phyloP scores from a whole-genome alignment of 2,329 filamentous ascomycete species.

The Rhexocercosporidium sp. region DNA sequence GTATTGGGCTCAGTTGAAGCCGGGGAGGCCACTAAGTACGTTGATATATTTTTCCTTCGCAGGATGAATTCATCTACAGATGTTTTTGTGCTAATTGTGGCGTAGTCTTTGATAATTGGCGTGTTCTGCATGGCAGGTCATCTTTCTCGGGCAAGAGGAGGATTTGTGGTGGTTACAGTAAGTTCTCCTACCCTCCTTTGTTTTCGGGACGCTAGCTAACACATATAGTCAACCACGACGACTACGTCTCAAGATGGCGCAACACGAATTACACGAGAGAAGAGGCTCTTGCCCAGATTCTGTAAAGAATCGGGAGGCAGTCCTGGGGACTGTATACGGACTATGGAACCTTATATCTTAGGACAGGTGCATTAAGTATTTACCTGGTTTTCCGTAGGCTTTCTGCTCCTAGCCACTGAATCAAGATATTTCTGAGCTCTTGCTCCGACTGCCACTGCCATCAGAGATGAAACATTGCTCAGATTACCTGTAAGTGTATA shows the following conservation, averaged over 20 bases:
- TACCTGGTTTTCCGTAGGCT: neutral
- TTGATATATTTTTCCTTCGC: constrained; percentile 44
- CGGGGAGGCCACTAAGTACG: constrained; percentile 78
- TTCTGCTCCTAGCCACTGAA: neutral
- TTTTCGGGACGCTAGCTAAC: neutral
- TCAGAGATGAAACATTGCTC: too few species aligned
- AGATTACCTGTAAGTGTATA: too few species aligned
- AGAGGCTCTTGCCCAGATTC: constrained; percentile 36
- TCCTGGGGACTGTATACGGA: neutral
- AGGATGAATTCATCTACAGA: too few species aligned
- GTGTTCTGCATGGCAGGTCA: constrained; percentile 85
- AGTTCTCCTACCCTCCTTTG: constrained; percentile 46
- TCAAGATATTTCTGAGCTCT: neutral
- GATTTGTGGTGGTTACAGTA: constrained; percentile 91
- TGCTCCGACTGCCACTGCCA: too few species aligned
- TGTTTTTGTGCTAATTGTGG: neutral
- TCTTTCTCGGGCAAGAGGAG: constrained; percentile 83
- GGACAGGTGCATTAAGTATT: neutral
- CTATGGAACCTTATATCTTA: too few species aligned
- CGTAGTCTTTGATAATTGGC: constrained; percentile 93
- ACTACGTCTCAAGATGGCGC: constrained; percentile 78
- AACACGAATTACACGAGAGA: constrained; percentile 65
- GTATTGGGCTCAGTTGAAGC: constrained; percentile 81
- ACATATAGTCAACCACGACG: constrained; percentile 73
- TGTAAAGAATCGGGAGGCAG: constrained; percentile 25